Percentiles rank a stretch among this genome's conserved stretches.
Evolutionary conservation across 495 filamentous ascomycete genomes (phyloP).

Genomic region (Podospora sp.): DNA sequence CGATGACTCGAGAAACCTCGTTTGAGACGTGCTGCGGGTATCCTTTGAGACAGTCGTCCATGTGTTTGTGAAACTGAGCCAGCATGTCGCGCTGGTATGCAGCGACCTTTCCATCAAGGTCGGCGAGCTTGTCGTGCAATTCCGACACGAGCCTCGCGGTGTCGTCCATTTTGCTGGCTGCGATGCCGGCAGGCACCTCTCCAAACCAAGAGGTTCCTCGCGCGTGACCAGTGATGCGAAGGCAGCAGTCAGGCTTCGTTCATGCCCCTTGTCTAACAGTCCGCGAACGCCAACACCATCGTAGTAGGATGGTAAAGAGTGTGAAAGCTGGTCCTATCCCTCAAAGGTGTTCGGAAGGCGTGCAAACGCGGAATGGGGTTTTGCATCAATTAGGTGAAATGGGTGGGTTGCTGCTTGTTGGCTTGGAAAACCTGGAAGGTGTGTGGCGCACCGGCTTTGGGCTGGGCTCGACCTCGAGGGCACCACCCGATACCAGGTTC

Average conservation of each 20-base stretch:
- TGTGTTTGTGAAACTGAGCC: slow-evolving; percentile 51
- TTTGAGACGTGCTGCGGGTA: slow-evolving; percentile 48
- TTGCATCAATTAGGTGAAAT: slow-evolving; percentile 1
- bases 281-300: background rate
- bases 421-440: background rate
- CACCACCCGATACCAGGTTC: background rate
- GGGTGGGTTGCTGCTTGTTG: background rate
- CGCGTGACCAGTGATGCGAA: background rate
- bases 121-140: slow-evolving; percentile 52
- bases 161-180: slow-evolving; percentile 48
- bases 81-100: slow-evolving; percentile 54
- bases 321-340: background rate
- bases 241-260: background rate
- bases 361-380: slow-evolving; percentile 4
- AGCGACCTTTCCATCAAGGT: slow-evolving; percentile 53
- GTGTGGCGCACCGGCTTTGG: background rate
- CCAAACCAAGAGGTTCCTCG: background rate
- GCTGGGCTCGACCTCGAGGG: background rate
- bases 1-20: slow-evolving; percentile 47
- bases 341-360: background rate
- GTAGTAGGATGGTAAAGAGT: background rate
- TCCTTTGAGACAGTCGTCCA: slow-evolving; percentile 48
- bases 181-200: background rate
- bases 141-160: slow-evolving; percentile 50
- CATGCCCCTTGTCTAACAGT: background rate